Conservation (phyloP, 305 asterid species). For the Rubia tinctorum region DNA sequence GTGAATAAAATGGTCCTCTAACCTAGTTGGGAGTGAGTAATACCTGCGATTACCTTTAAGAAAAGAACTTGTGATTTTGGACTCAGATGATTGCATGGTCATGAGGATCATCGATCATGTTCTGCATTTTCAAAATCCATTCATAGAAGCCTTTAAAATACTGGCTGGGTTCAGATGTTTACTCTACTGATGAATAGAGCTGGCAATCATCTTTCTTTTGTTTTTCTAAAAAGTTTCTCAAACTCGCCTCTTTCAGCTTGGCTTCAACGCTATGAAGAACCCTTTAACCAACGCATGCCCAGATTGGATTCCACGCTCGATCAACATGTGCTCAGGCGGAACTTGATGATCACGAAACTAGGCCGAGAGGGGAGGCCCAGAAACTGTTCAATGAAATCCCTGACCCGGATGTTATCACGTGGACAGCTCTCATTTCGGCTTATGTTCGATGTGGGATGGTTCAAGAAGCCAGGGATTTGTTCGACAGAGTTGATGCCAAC, state of each 20-base stretch:
- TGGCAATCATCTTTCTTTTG: not conserved
- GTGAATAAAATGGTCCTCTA: too few relatives aligned
- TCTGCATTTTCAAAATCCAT: not conserved
- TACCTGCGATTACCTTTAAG: not conserved
- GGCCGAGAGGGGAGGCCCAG: constrained; percentile 37
- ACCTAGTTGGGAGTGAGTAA: too few relatives aligned
- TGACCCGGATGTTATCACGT: constrained; percentile 56
- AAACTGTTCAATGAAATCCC: constrained; percentile 53
- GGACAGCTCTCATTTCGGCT: constrained; percentile 68
- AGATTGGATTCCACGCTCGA: constrained; percentile 4
- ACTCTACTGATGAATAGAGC: not conserved
- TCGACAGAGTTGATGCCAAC: constrained; percentile 48
- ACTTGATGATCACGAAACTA: constrained; percentile 1
- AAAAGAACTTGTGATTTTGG: not conserved
- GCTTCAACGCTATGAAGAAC: constrained; percentile 3
- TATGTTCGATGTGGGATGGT: constrained; percentile 45
- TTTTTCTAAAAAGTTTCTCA: not conserved
- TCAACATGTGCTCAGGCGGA: not conserved
- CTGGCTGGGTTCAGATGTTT: not conserved
- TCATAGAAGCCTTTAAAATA: not conserved
- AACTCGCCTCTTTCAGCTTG: constrained; percentile 1
- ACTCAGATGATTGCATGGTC: not conserved
- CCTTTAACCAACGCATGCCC: not conserved
- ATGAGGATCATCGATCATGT: not conserved
- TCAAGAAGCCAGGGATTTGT: constrained; percentile 51